Evolutionary conservation across 495 filamentous ascomycete species (phyloP).

Genomic region (Wilcoxina mikolae): DNA sequence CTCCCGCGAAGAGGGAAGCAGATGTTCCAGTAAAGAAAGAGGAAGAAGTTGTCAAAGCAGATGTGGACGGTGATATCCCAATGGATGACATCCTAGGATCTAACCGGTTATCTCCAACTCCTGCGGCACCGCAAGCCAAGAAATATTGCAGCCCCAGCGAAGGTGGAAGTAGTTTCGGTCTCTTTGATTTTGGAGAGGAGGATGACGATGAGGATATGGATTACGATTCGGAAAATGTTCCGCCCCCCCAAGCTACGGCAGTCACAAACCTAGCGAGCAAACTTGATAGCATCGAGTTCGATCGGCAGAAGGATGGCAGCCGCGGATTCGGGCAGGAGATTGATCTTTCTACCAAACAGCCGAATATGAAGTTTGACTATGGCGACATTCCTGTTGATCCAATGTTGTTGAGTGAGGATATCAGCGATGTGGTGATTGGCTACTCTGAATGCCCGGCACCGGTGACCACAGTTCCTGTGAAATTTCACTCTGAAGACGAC

Average conservation of each 20-base stretch:
- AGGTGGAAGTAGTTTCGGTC: slow-evolving; percentile 6
- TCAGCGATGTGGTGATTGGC: slow-evolving; percentile 11
- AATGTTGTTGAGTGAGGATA: slow-evolving; percentile 14
- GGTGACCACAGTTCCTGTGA: slow-evolving; percentile 18
- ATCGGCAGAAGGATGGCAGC: not conserved
- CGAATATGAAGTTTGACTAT: not conserved
- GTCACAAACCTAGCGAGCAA: not conserved
- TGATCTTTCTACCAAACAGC: not conserved
- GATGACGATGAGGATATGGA: slow-evolving; percentile 13
- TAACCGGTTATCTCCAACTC: slow-evolving; percentile 9
- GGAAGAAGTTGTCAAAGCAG: not conserved
- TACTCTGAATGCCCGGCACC: slow-evolving; percentile 9
- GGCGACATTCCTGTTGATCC: slow-evolving; percentile 23
- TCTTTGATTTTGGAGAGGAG: slow-evolving; percentile 13
- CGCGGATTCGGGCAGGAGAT: slow-evolving; percentile 6
- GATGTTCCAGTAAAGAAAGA: not conserved
- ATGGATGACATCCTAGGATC: slow-evolving; percentile 8
- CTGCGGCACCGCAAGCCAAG: not conserved
- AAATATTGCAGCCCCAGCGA: slow-evolving; percentile 8
- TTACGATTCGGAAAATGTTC: slow-evolving; percentile 7
- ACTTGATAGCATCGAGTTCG: not conserved
- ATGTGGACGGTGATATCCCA: not conserved
- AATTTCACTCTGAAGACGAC: slow-evolving; percentile 16
- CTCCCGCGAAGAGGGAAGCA: not conserved
- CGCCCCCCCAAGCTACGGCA: slow-evolving; percentile 1